phyloP scores from a whole-genome alignment of 2,329 filamentous ascomycete genomes.

The Aspergillus awamori region DNA sequence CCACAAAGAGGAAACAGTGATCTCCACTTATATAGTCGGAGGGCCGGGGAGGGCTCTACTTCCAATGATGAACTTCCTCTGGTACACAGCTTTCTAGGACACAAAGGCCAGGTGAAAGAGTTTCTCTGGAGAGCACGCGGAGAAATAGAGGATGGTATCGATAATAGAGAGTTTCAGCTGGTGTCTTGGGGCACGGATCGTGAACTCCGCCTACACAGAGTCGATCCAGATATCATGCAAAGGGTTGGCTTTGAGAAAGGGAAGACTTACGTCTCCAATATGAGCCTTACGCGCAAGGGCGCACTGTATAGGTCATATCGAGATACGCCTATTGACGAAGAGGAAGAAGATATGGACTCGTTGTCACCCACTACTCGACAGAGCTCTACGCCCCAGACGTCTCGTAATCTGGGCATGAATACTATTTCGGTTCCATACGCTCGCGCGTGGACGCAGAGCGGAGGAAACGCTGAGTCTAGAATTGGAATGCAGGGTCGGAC shows the following conservation, averaged over 20 bases:
- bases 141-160: slow-evolving; percentile 66
- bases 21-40: slow-evolving; percentile 79
- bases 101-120: slow-evolving; percentile 74
- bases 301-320: slow-evolving; percentile 85
- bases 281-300: slow-evolving; percentile 78
- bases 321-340: slow-evolving; percentile 64
- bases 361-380: slow-evolving; percentile 31
- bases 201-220: slow-evolving; percentile 75
- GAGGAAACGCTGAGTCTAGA: slow-evolving; percentile 52
- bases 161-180: slow-evolving; percentile 86
- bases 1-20: slow-evolving; percentile 85
- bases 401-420: slow-evolving; percentile 47
- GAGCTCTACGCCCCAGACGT: slow-evolving; percentile 21
- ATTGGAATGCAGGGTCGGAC: slow-evolving; percentile 53
- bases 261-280: slow-evolving; percentile 62
- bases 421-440: slow-evolving; percentile 57
- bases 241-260: slow-evolving; percentile 75
- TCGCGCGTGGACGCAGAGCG: slow-evolving; percentile 49
- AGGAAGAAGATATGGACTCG: slow-evolving; percentile 56
- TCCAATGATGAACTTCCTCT: slow-evolving; percentile 42
- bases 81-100: slow-evolving; percentile 57
- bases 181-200: slow-evolving; percentile 92
- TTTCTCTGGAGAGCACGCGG: slow-evolving; percentile 88
- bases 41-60: slow-evolving; percentile 46
- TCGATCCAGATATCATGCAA: slow-evolving; percentile 65